Base-by-base conservation (phyloP, 1,284 basidiomycete species). In the Blastosporella zonata region DNA sequence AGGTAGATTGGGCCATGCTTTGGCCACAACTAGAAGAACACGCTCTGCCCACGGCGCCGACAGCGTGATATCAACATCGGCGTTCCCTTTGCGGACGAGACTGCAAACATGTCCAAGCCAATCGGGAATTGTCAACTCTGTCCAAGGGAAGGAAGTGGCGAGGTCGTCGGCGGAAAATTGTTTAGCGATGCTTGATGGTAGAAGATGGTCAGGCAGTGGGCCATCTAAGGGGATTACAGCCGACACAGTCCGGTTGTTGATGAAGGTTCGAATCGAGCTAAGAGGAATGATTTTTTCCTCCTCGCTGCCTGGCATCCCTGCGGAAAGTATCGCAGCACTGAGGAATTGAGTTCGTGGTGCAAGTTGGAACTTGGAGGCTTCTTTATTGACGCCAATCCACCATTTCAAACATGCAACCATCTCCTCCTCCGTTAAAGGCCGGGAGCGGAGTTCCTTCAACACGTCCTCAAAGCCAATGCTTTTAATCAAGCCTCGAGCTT, bases 401-500 rank as follows among this genome's bases (percentile, higher is more conserved):
- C 96, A 99, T 50, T 82, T 80, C 55, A 98, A 73, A 65, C 91
- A 95, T 3, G 84, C 84, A 17, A 86, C 66, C 71, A 91, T 87
- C 66, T 98, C 93, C 10, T 74, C 68, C 56, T 91, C 81, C 0
- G 67, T 67, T 15, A 99, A 74, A 1, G 95, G 87, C 10, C 90
- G 75, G 2, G 75, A 67, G 12, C 80, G 78, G 5, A 99, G 75
- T 64, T 97, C 93, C 43, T 75, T 70, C 43, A 98, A 73, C 15
- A 98, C 90, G 62, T 99, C 97, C 15, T 83, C 74, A 60, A 97
- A 90, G 0, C 82, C 81, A 53, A 96, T 87, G n/a, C 87, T 77
- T 46, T 80, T 81, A n/a, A 99, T 77, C 64, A 95, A 71, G 1
- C 80, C 79, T 31, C 85, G 77, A 31, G 73, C 73, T 42, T 84